Evolutionary conservation across 495 filamentous ascomycete species (phyloP), one percentile per base, ranked within the genome.

Genomic region (Xylaria intraflava): DNA sequence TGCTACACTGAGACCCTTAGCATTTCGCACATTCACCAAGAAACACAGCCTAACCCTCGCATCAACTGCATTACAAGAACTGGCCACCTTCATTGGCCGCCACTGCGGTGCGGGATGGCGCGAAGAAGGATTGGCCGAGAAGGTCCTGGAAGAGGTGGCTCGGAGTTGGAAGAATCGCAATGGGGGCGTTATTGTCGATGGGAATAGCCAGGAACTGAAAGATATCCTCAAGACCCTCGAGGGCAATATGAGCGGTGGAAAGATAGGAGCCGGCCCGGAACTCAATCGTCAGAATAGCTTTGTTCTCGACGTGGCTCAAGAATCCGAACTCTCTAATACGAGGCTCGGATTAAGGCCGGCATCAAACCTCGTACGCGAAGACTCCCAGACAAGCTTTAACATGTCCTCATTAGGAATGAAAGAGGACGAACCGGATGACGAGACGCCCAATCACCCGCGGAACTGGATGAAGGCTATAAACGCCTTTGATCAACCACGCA

Each of bases 91-190:
- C 63, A 86, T 97, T 33, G 93, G 93, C 11, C 86, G 85, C 46
- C 85, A 95, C 66, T 98, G 93, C 65, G 93, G 93, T 41, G 87
- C 90, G 33, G 90, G 85, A 83, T 98, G 93, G 93, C 81, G 93
- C 57, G 90, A 97, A 72, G 90, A 92, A 67, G 93, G 93, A 0
- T 72, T 96, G 9, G 93, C 90, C 5, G 93, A 98, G 65, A 86
- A 84, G 61, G 87, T 96, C 6, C 71, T 97, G 17, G 94, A 97
- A 59, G 92, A 97, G 67, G 83, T 90, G 12, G 90, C 94, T 0
- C 85, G 85, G 66, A 79, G 76, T 52, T 98, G 93, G 94, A 96
- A 92, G 70, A 87, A 84, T 53, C 78, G 83, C 51, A 80, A 78
- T 66, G 88, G 88, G 3, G 86, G 86, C 19, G 88, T 96, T 20